Percentiles rank a stretch among this genome's conserved stretches.
Evolutionary conservation across 179 eudicot genomes (phyloP).

Genomic region (Heliamphora pulchella): DNA sequence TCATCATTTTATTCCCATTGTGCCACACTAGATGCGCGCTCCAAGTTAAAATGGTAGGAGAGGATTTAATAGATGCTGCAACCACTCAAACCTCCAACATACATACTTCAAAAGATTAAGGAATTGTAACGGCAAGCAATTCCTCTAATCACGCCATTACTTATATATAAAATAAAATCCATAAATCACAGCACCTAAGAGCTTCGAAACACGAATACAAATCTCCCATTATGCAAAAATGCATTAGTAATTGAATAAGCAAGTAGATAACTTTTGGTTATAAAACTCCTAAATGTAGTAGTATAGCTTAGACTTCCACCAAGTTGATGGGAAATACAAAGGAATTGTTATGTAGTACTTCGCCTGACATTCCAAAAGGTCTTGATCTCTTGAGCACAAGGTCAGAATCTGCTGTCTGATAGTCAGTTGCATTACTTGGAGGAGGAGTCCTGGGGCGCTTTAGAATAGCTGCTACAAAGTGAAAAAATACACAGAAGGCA

Average conservation of each 20-base stretch:
- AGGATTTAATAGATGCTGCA: conserved; percentile 6
- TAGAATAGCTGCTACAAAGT: conserved; percentile 34
- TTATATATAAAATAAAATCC: not conserved
- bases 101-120: not conserved
- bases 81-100: not conserved
- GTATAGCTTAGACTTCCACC: conserved; percentile 2
- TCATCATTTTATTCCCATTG: not conserved
- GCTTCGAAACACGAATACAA: not conserved
- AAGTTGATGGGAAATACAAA: conserved; percentile 9
- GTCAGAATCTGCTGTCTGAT: conserved; percentile 88
- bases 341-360: conserved; percentile 36
- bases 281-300: conserved; percentile 8
- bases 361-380: conserved; percentile 65
- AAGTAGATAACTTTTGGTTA: not conserved
- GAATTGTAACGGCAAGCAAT: not conserved
- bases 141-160: not conserved
- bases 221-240: conserved; percentile 1
- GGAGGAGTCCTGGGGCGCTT: conserved; percentile 89
- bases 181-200: not conserved
- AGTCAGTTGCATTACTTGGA: conserved; percentile 53
- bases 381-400: conserved; percentile 67
- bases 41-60: not conserved
- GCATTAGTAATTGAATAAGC: not conserved
- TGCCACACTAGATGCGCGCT: not conserved
- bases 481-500: not conserved